Evolutionary conservation across 345 rosid genomes (phyloP).

Genomic region (Noccaea caerulescens): DNA sequence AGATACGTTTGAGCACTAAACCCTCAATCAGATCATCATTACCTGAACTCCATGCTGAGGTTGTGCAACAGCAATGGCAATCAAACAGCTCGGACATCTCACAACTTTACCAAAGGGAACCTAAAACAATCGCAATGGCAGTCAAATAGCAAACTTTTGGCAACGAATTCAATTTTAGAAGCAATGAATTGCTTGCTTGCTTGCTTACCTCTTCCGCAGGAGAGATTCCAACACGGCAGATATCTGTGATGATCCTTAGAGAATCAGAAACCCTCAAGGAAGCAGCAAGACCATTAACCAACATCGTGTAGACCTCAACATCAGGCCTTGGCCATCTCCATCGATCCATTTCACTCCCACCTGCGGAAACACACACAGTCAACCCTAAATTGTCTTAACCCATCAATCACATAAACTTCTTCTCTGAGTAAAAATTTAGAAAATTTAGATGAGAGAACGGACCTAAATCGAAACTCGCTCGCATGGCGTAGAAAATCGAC

Average conservation of each 20-base stretch:
- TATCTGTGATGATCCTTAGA: slow-evolving; percentile 65
- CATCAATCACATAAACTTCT: neutral
- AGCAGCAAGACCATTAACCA: slow-evolving; percentile 75
- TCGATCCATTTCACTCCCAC: slow-evolving; percentile 63
- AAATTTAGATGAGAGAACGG: slow-evolving; percentile 38
- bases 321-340: slow-evolving; percentile 97
- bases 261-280: slow-evolving; percentile 87
- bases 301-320: slow-evolving; percentile 58
- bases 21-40: neutral
- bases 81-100: slow-evolving; percentile 79
- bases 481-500: slow-evolving; percentile 90
- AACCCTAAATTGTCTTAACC: slow-evolving; percentile 1
- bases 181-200: neutral
- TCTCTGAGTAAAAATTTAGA: neutral
- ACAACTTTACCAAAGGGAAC: slow-evolving; percentile 96
- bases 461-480: slow-evolving; percentile 84
- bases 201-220: slow-evolving; percentile 74
- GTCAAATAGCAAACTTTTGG: too few relatives aligned
- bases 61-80: slow-evolving; percentile 86
- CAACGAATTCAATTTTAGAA: too few relatives aligned
- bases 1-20: neutral
- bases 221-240: slow-evolving; percentile 83
- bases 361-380: slow-evolving; percentile 39
- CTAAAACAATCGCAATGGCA: slow-evolving; percentile 39
- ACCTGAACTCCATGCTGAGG: slow-evolving; percentile 96